Conservation (phyloP, 768 basidiomycete genomes). For the Cystobasidium tubakii region DNA sequence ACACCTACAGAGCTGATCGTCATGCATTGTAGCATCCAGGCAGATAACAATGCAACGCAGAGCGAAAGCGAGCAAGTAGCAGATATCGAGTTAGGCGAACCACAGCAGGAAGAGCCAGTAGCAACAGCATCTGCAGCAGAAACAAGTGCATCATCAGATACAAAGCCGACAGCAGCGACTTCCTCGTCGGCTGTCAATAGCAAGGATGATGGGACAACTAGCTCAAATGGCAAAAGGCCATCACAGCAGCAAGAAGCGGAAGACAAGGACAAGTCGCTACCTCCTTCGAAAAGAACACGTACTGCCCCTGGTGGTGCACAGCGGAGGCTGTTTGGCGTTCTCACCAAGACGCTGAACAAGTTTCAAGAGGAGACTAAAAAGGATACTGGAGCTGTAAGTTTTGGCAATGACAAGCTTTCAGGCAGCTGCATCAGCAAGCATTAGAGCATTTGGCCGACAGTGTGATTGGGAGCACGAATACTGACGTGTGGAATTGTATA, state of each 20-base stretch:
- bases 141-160: not conserved
- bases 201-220: not conserved
- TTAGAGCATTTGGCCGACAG: too few relatives aligned
- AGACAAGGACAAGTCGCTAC: not conserved
- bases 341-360: conserved; percentile 35
- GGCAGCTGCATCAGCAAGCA: too few relatives aligned
- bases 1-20: not conserved
- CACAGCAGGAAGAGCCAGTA: conserved; percentile 9
- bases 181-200: not conserved
- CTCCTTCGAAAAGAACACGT: conserved; percentile 24
- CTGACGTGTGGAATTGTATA: not conserved
- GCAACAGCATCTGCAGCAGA: not conserved
- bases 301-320: conserved; percentile 23
- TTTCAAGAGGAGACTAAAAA: conserved; percentile 38
- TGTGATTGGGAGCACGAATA: too few relatives aligned
- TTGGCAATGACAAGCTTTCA: not conserved
- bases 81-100: conserved; percentile 9
- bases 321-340: conserved; percentile 32
- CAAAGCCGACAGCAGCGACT: not conserved
- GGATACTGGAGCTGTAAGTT: conserved; percentile 29
- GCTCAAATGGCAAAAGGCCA: conserved; percentile 7
- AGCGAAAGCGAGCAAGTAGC: not conserved
- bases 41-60: conserved; percentile 3
- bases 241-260: not conserved
- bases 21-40: not conserved